These are phyloP conservation scores for Geotrichum carabidarum DNA, from an alignment of 1,139 yeast species.

Conservation along the genomic window DNA sequence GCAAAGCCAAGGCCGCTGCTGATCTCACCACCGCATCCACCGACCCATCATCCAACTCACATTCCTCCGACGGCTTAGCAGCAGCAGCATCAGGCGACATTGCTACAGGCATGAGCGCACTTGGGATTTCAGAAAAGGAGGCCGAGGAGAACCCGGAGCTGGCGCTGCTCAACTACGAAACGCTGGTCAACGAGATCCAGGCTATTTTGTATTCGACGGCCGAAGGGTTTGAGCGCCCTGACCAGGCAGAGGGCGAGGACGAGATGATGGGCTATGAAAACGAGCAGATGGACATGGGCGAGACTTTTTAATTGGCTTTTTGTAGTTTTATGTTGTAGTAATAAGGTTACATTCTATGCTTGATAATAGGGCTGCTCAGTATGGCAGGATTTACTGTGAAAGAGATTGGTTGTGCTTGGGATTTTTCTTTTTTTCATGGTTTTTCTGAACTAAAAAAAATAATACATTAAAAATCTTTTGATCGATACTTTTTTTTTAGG, in stretches of 20 bases:
- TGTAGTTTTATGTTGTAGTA: not conserved
- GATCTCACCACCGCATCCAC: conserved; percentile 21
- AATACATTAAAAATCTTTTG: conserved; percentile 8
- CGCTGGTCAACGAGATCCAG: conserved; percentile 59
- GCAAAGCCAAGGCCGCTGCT: conserved; percentile 29
- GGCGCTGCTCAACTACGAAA: conserved; percentile 32
- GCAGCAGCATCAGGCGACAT: conserved; percentile 1
- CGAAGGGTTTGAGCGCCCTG: conserved; percentile 53
- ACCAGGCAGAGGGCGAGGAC: conserved; percentile 2
- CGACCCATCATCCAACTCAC: not conserved
- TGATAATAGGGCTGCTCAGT: not conserved
- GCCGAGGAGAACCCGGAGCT: conserved; percentile 25
- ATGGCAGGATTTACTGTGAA: not conserved
- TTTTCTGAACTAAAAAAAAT: conserved; percentile 12
- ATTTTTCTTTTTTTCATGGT: conserved; percentile 4
- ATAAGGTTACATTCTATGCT: not conserved
- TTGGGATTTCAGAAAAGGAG: conserved; percentile 27
- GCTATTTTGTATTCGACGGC: conserved; percentile 74
- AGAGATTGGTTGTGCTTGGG: not conserved
- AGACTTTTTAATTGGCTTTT: conserved; percentile 8
- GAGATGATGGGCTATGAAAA: conserved; percentile 1
- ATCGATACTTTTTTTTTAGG: conserved; percentile 21
- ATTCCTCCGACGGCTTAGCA: not conserved
- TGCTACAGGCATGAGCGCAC: conserved; percentile 34
- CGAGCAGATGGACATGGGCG: conserved; percentile 15